Evolutionary conservation across 768 basidiomycete species (phyloP), one percentile per base, ranked within the genome.

Genomic region (Holtermanniella nyarrowii): DNA sequence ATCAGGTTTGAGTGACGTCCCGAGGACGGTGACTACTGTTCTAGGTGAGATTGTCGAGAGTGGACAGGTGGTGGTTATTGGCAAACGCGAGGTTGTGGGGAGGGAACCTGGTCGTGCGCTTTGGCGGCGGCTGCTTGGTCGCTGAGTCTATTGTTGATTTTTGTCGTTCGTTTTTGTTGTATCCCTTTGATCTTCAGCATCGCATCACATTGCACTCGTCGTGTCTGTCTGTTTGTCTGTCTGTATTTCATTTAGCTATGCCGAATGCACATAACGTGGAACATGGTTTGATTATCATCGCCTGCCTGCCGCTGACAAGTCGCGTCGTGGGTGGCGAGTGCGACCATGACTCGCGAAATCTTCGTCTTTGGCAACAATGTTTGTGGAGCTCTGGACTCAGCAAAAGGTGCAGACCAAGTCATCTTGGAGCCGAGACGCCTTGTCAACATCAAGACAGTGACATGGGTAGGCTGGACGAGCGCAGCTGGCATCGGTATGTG

Each of bases 51-150:
- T 66, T 23, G 63, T 62, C 2, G 61, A 63, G 39, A 44, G 50
- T 13, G 61, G 65, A 3, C 25, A 61, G 16, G 22, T 61, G n/a
- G 53, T 45, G 18, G 49, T 26, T 5, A 27, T 51, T 51, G 49
- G n/a, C 53, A 40, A 22, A 54, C 55, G 46, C 41, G 57, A 53
- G n/a, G 49, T 55, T 20, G 44, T 57, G 14, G 58, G 60, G 3
- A 46, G 49, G 4, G 62, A 65, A 39, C 52, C 55, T 13, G 62
- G 59, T 14, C 46, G 54, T 39, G 62, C 60, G 14, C 21, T 55
- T 0, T 69, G 67, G 67, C 58, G 56, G 42, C 48, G 57, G 31
- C 20, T 69, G 3, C 22, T 66, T 2, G 67, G 67, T 2, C 59
- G 40, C 7, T 47, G 23, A 44, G 10, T 16, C 31, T 37, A 37